phyloP scores from a whole-genome alignment of 164 flowering plant genomes.

The Chimonanthus salicifolius region DNA sequence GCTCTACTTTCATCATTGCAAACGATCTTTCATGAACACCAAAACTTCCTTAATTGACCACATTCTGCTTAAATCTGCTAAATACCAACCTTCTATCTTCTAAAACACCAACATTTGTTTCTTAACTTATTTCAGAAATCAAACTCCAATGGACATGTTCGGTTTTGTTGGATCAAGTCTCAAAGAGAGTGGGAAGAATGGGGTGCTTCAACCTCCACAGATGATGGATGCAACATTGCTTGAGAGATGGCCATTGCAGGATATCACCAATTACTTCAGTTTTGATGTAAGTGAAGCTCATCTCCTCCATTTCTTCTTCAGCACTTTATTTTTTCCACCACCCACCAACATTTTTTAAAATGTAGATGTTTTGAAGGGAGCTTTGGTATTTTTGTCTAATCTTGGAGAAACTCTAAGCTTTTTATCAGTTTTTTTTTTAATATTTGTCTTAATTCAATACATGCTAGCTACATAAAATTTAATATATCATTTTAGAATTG shows the following conservation, averaged over 20 bases:
- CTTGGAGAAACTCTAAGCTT: no score
- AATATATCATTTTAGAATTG: no score
- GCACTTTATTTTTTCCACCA: no score
- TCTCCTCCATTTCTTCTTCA: not conserved
- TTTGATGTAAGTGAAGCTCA: not conserved
- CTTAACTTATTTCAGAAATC: not conserved
- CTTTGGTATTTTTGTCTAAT: no score
- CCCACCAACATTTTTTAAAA: no score
- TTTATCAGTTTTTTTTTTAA: no score
- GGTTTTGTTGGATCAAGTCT: not conserved
- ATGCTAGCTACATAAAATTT: no score
- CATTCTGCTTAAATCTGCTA: not conserved
- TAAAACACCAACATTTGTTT: not conserved
- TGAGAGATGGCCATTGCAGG: conserved; percentile 1
- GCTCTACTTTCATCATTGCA: conserved; percentile 1
- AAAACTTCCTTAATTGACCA: not conserved
- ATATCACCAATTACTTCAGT: conserved; percentile 3
- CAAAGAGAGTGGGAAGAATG: not conserved
- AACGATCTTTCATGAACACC: not conserved
- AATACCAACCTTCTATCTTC: not conserved
- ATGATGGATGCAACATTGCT: not conserved
- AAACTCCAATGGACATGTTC: not conserved
- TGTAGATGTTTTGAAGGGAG: no score
- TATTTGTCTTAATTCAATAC: no score
- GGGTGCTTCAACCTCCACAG: not conserved